Evolutionary conservation across 23 red algal species (phyloP).

Genomic region (Gracilaria vermiculophylla): DNA sequence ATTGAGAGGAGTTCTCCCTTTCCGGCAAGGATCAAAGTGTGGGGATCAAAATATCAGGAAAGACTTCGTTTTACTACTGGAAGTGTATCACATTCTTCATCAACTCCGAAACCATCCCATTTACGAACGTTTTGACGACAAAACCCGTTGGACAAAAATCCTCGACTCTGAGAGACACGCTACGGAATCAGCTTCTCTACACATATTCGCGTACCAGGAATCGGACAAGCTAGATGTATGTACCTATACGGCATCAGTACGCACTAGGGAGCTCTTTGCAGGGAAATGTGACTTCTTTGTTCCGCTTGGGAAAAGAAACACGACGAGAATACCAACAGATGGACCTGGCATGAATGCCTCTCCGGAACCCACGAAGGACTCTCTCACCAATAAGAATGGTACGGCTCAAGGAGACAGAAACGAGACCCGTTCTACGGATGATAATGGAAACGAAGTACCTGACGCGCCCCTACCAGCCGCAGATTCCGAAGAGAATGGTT

Average conservation of each 20-base stretch:
- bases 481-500: background rate
- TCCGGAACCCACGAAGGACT: background rate
- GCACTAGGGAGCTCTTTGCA: background rate
- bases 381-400: background rate
- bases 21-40: background rate
- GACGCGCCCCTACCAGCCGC: background rate
- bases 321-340: background rate
- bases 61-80: background rate
- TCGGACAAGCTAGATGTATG: background rate
- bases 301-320: background rate
- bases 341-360: background rate
- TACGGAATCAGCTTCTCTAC: background rate
- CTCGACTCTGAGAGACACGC: background rate
- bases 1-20: background rate
- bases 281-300: background rate
- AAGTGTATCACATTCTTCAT: constrained; percentile 21
- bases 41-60: background rate
- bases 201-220: background rate
- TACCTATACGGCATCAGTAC: background rate
- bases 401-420: background rate
- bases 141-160: background rate
- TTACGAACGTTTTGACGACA: background rate
- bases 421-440: background rate
- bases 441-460: background rate
- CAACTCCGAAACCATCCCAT: background rate